Conservation (phyloP, 73 alveolate genomes). For the Paramecium primaurelia region DNA sequence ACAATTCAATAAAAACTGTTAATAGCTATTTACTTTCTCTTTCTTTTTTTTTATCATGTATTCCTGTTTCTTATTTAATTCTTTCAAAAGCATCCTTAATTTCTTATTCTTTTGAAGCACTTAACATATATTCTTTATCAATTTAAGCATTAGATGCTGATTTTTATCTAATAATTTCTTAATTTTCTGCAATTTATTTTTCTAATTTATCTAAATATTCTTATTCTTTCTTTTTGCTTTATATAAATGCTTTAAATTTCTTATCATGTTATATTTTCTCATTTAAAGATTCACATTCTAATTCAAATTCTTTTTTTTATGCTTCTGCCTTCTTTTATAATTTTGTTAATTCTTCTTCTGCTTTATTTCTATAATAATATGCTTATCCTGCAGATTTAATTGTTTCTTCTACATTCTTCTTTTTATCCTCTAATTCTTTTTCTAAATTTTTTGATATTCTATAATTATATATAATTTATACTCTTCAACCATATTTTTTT, state of each 20-base stretch:
- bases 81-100: constrained; percentile 61
- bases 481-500: constrained; percentile 60
- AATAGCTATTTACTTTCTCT: constrained; percentile 55
- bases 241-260: constrained; percentile 47
- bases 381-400: constrained; percentile 62
- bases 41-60: constrained; percentile 54
- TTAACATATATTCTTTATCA: constrained; percentile 58
- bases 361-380: constrained; percentile 56
- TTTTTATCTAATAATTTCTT: constrained; percentile 52
- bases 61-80: constrained; percentile 63
- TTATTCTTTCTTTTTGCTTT: constrained; percentile 57
- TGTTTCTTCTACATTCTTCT: constrained; percentile 49
- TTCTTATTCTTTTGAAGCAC: constrained; percentile 59
- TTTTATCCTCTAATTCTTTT: constrained; percentile 56
- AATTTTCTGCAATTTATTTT: constrained; percentile 41
- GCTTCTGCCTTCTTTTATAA: constrained; percentile 52
- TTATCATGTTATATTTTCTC: constrained; percentile 56
- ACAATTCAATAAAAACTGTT: constrained; percentile 52
- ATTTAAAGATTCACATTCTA: constrained; percentile 53
- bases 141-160: constrained; percentile 55
- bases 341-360: constrained; percentile 55
- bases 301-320: constrained; percentile 34
- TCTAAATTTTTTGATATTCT: constrained; percentile 37
- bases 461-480: neutral
- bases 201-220: constrained; percentile 51